These are phyloP conservation scores for Irpex lacteus DNA, from an alignment of 1,284 basidiomycete species.

Conservation along the genomic window DNA sequence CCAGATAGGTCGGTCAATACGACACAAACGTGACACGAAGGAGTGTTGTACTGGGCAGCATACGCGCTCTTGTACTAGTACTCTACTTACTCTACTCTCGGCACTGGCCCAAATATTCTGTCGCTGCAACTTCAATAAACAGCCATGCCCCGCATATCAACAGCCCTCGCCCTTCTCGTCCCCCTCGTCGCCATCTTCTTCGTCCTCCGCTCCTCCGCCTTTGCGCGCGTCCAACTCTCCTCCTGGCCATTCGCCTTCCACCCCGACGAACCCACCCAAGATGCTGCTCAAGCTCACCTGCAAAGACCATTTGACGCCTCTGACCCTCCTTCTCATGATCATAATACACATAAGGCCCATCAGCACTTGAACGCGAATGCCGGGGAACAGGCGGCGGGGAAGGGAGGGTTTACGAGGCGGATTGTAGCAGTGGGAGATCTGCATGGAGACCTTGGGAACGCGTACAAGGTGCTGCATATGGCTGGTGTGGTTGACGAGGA, in stretches of 20 bases:
- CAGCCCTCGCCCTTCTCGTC: slow-evolving; percentile 21
- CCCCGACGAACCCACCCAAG: slow-evolving; percentile 16
- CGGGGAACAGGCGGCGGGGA: slow-evolving; percentile 7
- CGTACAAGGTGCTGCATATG: slow-evolving; percentile 73
- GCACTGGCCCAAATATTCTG: no score
- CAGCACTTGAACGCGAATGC: not conserved
- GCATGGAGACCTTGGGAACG: slow-evolving; percentile 76
- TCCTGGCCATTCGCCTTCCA: slow-evolving; percentile 27
- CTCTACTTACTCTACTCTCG: no score
- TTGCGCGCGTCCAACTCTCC: slow-evolving; percentile 19
- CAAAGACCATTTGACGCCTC: not conserved
- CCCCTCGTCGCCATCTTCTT: slow-evolving; percentile 22
- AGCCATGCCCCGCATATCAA: slow-evolving; percentile 23
- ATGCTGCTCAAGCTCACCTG: not conserved
- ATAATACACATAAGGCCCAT: not conserved
- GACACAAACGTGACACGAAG: no score
- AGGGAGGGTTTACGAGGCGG: slow-evolving; percentile 33
- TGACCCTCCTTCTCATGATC: not conserved
- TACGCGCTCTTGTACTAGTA: no score
- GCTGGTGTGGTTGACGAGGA: slow-evolving; percentile 68
- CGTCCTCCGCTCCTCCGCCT: slow-evolving; percentile 21
- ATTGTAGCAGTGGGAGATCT: slow-evolving; percentile 83
- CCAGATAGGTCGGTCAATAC: no score
- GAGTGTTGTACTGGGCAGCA: no score
- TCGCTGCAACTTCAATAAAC: no score